Base-by-base conservation (phyloP, 2,329 filamentous ascomycete species). In the Hypoxylon sp. region DNA sequence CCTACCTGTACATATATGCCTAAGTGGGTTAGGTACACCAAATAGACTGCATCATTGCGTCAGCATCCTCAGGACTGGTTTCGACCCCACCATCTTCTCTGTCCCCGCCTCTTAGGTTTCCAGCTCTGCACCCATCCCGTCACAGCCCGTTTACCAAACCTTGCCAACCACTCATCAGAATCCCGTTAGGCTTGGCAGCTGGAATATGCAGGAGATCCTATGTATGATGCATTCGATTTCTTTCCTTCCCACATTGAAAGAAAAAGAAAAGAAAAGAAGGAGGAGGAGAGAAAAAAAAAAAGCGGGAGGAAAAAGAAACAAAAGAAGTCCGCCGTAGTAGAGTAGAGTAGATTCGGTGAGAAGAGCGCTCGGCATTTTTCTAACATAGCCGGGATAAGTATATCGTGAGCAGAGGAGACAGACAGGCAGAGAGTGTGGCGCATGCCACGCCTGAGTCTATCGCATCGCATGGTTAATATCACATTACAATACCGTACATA, bases 161-260 rank as follows among this genome's bases (percentile, higher is more conserved):
- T 60, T 55, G 44, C 59, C 63, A 62, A 58, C 63, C 63, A 70
- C 51, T 66, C 65, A 63, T 17, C 31, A 54, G 47, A 52, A 37
- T 55, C 54, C 59, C 50, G 59, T 58, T 47, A 58, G 57, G 63
- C 69, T 71, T 69, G 69, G 59, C 69, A 67, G 48, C 46, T 59
- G 44, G 39, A 66, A 60, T 54, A 69, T 71, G 66, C 55, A 64
- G 57, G 55, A 60, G 42, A 35, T 62, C 22, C 29, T 62, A 44
- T 47, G 53, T 67, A 71, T 71, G 69, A 71, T 71, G 69, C 50
- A 71, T 65, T 69, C 66, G 59, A 71, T 71, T 64, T 51, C 53
- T 47, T 46, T 59, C 48, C 29, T 57, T 57, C 33, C 9, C 17
- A 47, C 39, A 44, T 47, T 35, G 17, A 26, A 17, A 22, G 39